A percentile compares a stretch with the other conserved stretches of the same genome.
Evolutionary conservation across 1,284 basidiomycete species (phyloP).

Genomic region (Pseudozyma flocculosa): DNA sequence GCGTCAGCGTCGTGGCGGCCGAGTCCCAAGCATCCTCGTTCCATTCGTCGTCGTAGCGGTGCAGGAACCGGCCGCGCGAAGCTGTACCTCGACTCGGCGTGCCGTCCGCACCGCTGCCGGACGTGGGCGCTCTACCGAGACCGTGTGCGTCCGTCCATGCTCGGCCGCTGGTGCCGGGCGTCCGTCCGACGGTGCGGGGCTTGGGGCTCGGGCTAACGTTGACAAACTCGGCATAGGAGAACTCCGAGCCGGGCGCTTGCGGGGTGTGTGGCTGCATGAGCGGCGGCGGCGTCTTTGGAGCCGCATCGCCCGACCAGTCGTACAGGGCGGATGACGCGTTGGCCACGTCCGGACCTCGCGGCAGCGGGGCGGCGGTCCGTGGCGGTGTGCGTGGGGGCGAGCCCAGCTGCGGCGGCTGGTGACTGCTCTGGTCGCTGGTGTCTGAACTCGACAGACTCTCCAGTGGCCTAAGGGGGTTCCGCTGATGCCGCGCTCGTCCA

Average conservation of each 20-base stretch:
- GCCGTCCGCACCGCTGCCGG: background rate
- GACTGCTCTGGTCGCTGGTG: background rate
- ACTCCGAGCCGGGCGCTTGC: constrained; percentile 30
- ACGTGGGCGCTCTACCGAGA: background rate
- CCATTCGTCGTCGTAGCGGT: too few relatives aligned
- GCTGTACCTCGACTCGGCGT: too few relatives aligned
- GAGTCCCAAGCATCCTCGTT: too few relatives aligned
- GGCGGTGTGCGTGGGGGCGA: constrained; percentile 11
- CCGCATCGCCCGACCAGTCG: background rate
- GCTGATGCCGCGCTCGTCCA: background rate
- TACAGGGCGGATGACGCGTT: too few relatives aligned
- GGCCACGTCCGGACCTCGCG: too few relatives aligned
- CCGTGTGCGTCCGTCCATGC: too few relatives aligned
- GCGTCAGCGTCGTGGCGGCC: too few relatives aligned
- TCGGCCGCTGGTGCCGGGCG: background rate
- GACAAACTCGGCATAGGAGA: constrained; percentile 42
- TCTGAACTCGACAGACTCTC: too few relatives aligned
- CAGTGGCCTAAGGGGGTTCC: background rate
- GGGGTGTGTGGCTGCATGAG: constrained; percentile 15
- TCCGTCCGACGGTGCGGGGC: constrained; percentile 7
- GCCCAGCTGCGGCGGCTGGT: background rate
- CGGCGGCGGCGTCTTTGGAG: constrained; percentile 5
- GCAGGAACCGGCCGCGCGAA: too few relatives aligned
- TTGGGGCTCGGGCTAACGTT: constrained; percentile 40
- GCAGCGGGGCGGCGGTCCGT: background rate